Evolutionary conservation across 2,329 filamentous ascomycete genomes (phyloP).

Genomic region (Xylariaceae sp.): DNA sequence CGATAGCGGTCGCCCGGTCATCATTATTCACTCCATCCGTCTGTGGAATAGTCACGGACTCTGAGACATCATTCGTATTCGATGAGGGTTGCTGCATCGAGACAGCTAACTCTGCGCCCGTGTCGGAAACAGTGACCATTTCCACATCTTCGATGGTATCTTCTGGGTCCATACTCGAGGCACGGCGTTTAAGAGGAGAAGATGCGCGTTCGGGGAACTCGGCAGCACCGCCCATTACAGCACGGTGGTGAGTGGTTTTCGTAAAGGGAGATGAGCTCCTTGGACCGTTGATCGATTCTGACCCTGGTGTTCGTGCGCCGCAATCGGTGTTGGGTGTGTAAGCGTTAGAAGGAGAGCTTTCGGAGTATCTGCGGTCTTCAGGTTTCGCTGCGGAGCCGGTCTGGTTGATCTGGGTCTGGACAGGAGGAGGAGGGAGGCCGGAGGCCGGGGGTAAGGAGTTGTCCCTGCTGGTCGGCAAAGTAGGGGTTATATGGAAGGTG

Average conservation of each 20-base stretch:
- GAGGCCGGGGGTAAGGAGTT: slow-evolving; percentile 41
- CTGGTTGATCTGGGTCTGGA: slow-evolving; percentile 37
- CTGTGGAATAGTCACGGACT: slow-evolving; percentile 6
- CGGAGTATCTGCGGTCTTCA: slow-evolving; percentile 51
- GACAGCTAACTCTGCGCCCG: slow-evolving; percentile 6
- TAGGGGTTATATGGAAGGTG: slow-evolving; percentile 37
- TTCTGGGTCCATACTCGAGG: slow-evolving; percentile 56
- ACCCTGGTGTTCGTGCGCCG: slow-evolving; percentile 38
- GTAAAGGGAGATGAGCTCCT: slow-evolving; percentile 50
- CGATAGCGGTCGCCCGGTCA: neutral
- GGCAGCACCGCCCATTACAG: slow-evolving; percentile 56
- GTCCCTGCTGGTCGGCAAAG: slow-evolving; percentile 32
- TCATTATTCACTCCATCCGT: neutral
- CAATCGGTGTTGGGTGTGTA: slow-evolving; percentile 55
- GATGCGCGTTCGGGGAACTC: slow-evolving; percentile 56
- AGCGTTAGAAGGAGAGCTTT: slow-evolving; percentile 53
- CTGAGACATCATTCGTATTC: slow-evolving; percentile 10
- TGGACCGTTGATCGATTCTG: slow-evolving; percentile 37
- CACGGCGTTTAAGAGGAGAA: slow-evolving; percentile 59
- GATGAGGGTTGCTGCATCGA: slow-evolving; percentile 4
- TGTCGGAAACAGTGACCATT: slow-evolving; percentile 35
- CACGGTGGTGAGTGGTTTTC: slow-evolving; percentile 44
- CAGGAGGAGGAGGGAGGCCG: slow-evolving; percentile 46
- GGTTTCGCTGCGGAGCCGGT: slow-evolving; percentile 38
- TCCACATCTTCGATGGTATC: slow-evolving; percentile 42